Percentiles rank a stretch among this genome's conserved stretches.
phyloP scores from a whole-genome alignment of 257 asterid species.

The Verbascum thapsus region DNA sequence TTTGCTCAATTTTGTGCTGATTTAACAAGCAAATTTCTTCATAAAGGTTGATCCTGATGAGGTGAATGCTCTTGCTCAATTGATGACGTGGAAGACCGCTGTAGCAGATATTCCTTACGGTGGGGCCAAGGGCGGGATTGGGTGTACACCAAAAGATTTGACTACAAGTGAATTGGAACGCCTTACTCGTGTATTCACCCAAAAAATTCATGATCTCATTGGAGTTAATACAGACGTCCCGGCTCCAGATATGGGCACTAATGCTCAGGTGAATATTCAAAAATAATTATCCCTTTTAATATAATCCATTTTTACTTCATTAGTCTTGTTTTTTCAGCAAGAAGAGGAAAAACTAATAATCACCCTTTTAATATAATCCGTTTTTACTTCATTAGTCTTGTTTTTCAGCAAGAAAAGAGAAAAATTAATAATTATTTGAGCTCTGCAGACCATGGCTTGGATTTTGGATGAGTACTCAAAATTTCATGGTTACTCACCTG shows the following conservation, averaged over 20 bases:
- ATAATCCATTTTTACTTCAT: conserved; percentile 11
- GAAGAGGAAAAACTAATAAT: neutral
- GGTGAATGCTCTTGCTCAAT: conserved; percentile 96
- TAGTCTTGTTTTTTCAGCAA: conserved; percentile 12
- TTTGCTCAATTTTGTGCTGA: conserved; percentile 27
- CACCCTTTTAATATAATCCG: conserved; percentile 5
- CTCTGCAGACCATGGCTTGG: conserved; percentile 98
- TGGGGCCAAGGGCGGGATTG: conserved; percentile 98
- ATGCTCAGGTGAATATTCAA: conserved; percentile 71
- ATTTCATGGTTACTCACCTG: conserved; percentile 96
- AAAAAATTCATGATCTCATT: conserved; percentile 90
- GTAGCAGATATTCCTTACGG: conserved; percentile 93
- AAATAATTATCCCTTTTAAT: neutral
- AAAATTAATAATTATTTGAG: conserved; percentile 5
- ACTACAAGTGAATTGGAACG: conserved; percentile 83
- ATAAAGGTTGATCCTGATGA: conserved; percentile 90
- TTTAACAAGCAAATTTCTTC: conserved; percentile 22
- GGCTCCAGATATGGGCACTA: conserved; percentile 99
- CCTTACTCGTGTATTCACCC: conserved; percentile 95
- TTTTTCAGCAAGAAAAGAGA: conserved; percentile 9
- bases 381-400: conserved; percentile 9
- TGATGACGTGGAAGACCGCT: conserved; percentile 99
- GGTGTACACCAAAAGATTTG: conserved; percentile 79
- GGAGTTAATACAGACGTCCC: conserved; percentile 93
- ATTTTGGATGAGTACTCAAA: conserved; percentile 97